Base-by-base conservation (phyloP, 139 green algal species). In the Chlorella sp. region DNA sequence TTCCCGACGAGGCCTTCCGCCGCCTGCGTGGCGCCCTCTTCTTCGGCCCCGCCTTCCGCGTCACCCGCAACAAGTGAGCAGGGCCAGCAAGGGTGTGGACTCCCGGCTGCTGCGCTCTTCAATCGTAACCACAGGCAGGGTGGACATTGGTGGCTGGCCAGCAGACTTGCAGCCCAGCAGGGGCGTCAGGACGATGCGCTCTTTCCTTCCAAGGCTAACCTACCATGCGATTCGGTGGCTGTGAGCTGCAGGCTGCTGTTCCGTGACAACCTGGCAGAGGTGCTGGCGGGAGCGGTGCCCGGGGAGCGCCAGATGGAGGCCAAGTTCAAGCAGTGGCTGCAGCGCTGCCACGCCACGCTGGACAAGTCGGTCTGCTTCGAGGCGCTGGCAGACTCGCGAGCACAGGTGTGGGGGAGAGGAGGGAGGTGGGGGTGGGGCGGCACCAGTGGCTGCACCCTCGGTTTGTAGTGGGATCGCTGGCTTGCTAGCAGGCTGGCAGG, bases 21-120 rank as follows among this genome's bases (percentile, higher is more conserved):
- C 91, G 96, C 30, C 66, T 95, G 68, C 90, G 96, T 0, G 96
- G 96, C 64, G 91, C 94, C 24, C 96, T 98, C 22, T 98, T 98
- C 92, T 96, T 97, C 71, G 96, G 96, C 21, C 95, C 95, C 0
- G 86, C 86, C 36, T 98, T 96, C 90, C 76, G 32, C 30, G 96
- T 98, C 34, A 98, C 96, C 7, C 93, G 96, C 89, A 98, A 98
- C 95, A 98, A 97, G 93, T 30, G 48, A 57, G 48, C 48, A 57
- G 48, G 48, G 48, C 48, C 48, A 57, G 48, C n/a, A n/a, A n/a
- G n/a, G n/a, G n/a, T 22, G 80, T 86, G 77, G 36, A n/a, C 57
- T 73, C 64, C 64, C 21, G 2, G 11, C 64, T n/a, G 64, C 24
- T 16, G 48, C 24, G 64, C 64, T 14, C 11, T 73, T 73, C 21